phyloP scores from a whole-genome alignment of 225 moss, liverwort and hornwort species.

The Pseudoscleropodium purum region DNA sequence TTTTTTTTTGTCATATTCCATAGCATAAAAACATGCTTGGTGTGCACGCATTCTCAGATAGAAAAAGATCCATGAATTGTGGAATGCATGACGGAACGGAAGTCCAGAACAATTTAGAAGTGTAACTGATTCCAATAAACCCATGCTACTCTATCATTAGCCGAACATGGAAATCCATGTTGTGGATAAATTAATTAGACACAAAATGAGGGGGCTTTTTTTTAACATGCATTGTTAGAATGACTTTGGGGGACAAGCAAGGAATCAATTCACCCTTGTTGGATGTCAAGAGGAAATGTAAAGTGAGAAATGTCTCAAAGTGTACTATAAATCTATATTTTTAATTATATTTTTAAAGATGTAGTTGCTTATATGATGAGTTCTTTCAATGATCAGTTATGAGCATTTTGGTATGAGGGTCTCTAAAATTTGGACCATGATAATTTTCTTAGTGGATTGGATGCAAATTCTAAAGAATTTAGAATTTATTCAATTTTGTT shows the following conservation, averaged over 20 bases:
- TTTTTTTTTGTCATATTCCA: neutral
- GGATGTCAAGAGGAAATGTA: neutral
- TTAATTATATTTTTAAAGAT: no score
- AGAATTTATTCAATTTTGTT: neutral
- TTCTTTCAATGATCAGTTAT: neutral
- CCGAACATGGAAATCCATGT: no score
- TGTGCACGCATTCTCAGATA: neutral
- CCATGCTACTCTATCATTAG: neutral
- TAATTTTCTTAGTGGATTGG: rapidly evolving
- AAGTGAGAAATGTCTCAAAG: neutral
- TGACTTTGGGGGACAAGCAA: no score
- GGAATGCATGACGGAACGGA: neutral
- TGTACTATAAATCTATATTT: neutral
- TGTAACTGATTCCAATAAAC: neutral
- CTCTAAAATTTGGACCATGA: rapidly evolving
- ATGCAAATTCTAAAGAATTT: neutral
- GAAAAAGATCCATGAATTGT: no score
- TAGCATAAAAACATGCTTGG: neutral
- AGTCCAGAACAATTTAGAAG: neutral
- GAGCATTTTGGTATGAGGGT: no score
- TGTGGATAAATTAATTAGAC: no score
- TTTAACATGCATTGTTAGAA: no score
- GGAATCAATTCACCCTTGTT: no score
- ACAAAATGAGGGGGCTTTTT: no score
- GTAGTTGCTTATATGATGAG: rapidly evolving